phyloP scores from a whole-genome alignment of 2,329 filamentous ascomycete species.

The Fusarium paranaense region DNA sequence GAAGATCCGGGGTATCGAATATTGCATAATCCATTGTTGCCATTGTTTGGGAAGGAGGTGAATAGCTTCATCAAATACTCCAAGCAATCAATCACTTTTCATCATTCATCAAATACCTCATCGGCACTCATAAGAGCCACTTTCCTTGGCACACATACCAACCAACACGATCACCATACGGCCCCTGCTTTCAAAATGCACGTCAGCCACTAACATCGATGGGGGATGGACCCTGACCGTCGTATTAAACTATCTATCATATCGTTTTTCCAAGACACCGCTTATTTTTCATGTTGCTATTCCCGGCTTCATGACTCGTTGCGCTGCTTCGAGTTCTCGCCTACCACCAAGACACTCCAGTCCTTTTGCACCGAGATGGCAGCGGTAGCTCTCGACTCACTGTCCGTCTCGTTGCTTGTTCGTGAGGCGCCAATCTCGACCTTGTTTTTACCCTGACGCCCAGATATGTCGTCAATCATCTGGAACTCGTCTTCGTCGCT shows the following conservation, averaged over 20 bases:
- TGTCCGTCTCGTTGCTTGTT: constrained; percentile 1
- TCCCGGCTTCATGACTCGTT: neutral
- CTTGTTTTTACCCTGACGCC: neutral
- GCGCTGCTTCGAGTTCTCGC: neutral
- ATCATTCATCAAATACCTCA: neutral
- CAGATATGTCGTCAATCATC: constrained; percentile 2
- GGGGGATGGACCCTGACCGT: neutral
- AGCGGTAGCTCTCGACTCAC: neutral
- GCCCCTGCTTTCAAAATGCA: neutral
- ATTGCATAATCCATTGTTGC: neutral
- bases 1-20: neutral
- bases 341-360: neutral
- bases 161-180: neutral
- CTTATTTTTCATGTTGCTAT: neutral
- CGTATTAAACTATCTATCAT: neutral
- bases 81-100: neutral
- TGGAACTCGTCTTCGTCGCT: constrained; percentile 1
- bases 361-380: neutral
- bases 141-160: neutral
- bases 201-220: neutral
- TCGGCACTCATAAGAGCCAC: neutral
- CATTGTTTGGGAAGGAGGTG: neutral
- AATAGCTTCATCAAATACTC: neutral
- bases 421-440: neutral
- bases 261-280: neutral